Percentiles rank a stretch among this genome's conserved stretches.
phyloP scores from a whole-genome alignment of 148 eudicot species.

The Suaeda aralocaspica region DNA sequence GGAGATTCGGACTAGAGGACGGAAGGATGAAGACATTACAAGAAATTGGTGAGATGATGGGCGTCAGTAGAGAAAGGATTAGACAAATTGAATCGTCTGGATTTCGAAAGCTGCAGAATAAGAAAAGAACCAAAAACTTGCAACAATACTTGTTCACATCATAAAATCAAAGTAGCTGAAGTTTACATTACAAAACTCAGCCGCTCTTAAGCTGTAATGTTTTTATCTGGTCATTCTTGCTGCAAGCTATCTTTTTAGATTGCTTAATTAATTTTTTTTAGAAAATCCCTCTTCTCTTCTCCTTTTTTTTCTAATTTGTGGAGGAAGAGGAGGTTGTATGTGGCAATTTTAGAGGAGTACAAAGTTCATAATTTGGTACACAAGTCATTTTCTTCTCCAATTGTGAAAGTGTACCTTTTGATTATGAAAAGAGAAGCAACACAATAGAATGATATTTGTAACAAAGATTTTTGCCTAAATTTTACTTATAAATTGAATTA shows the following conservation, averaged over 20 bases:
- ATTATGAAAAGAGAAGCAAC: conserved; percentile 6
- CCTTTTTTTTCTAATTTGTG: not conserved
- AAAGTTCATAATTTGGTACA: conserved; percentile 9
- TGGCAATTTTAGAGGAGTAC: conserved; percentile 7
- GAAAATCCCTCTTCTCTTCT: not conserved
- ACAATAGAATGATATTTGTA: conserved; percentile 7
- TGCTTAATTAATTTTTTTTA: conserved; percentile 1
- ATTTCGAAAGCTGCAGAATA: conserved; percentile 73
- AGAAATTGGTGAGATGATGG: conserved; percentile 89
- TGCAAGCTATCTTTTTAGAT: conserved; percentile 3
- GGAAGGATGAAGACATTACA: conserved; percentile 82
- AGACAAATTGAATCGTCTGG: conserved; percentile 86
- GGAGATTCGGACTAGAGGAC: conserved; percentile 84
- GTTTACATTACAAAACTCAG: not conserved
- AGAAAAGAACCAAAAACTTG: conserved; percentile 61
- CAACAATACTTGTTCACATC: conserved; percentile 45
- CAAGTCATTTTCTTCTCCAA: conserved; percentile 8
- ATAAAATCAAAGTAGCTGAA: conserved; percentile 9
- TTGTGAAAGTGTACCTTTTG: not conserved
- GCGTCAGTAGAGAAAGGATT: conserved; percentile 87
- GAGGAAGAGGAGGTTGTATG: not conserved
- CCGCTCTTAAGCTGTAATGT: not conserved
- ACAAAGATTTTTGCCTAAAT: not conserved
- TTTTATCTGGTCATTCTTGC: not conserved
- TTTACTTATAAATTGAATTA: no score